phyloP scores from a whole-genome alignment of 2,329 filamentous ascomycete genomes.

The Bretziella fagacearum region DNA sequence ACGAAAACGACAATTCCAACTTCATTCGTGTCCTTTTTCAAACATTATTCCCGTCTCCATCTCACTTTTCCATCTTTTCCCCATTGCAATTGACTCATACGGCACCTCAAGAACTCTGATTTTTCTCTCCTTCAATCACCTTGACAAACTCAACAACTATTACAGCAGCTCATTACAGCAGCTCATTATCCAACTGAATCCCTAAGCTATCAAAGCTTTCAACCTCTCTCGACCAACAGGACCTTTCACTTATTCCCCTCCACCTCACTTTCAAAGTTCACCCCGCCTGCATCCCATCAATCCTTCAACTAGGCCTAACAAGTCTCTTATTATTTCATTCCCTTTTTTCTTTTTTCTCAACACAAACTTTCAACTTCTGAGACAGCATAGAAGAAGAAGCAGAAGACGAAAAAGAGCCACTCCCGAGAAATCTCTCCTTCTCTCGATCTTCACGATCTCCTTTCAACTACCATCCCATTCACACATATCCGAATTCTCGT shows the following conservation, averaged over 20 bases:
- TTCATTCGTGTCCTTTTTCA: too few relatives aligned
- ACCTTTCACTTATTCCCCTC: conserved; percentile 1
- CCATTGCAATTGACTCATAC: too few relatives aligned
- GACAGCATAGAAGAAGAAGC: too few relatives aligned
- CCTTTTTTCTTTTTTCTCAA: too few relatives aligned
- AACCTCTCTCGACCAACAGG: too few relatives aligned
- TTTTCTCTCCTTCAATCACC: too few relatives aligned
- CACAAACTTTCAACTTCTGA: conserved; percentile 7
- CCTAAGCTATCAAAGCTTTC: neutral
- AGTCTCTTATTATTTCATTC: conserved; percentile 10
- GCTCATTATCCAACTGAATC: neutral
- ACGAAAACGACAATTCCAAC: too few relatives aligned
- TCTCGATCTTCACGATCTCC: conserved; percentile 4
- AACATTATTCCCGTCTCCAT: too few relatives aligned
- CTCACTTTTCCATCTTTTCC: too few relatives aligned
- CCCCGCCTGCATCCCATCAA: conserved; percentile 10
- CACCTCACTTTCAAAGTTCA: neutral
- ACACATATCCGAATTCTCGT: conserved; percentile 10
- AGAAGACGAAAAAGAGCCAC: conserved; percentile 11
- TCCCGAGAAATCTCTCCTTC: conserved; percentile 10
- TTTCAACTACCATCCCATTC: conserved; percentile 3
- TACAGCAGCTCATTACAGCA: neutral
- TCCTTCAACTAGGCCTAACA: conserved; percentile 11
- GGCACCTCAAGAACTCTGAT: too few relatives aligned
- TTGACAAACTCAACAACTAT: too few relatives aligned